Evolutionary conservation across 345 rosid species (phyloP), one percentile per base, ranked within the genome.

Genomic region (Orychophragmus violaceus): DNA sequence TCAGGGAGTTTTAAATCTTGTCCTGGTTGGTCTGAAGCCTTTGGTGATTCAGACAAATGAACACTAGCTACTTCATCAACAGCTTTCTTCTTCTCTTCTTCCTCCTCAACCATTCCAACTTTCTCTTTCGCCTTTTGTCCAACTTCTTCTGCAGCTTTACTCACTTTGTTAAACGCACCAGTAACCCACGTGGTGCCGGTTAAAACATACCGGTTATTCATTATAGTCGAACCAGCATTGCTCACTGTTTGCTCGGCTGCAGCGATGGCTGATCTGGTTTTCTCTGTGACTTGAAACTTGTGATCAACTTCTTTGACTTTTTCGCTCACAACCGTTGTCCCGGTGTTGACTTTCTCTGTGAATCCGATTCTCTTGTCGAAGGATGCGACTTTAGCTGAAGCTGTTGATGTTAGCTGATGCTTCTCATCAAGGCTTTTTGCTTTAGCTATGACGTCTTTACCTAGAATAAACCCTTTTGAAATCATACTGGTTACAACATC

Each of bases 111-210:
- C 68, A 53, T 56, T 32, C 80, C 97, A 51, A 57, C 87, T 65
- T 87, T 93, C 65, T 93, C 97, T 68, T 85, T 88, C 1, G 96
- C 81, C 85, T 80, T 86, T 80, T 93, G 92, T 32, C 97, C 92
- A 6, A 90, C 92, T 19, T 93, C 96, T n/a, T 91, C 94, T 1
- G 97, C 98, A 25, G 94, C 94, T 85, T 88, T 87, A 3, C 79
- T 84, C 5, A 88, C 98, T 81, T 75, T 88, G 61, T 37, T 87
- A 74, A 84, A 88, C 17, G 98, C 87, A 19, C 94, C 97, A 0
- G 94, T 59, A 24, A 88, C 90, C 96, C 96, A 93, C 0, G 94
- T 55, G 0, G 89, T 76, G 19, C 96, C 81, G 0, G 94, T 81
- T 46, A 85, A 76, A 2, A 86, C 88, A 72, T 85, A 86, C 48